Base-by-base conservation (phyloP, 768 basidiomycete species). In the Candolleomyces eurysporus region DNA sequence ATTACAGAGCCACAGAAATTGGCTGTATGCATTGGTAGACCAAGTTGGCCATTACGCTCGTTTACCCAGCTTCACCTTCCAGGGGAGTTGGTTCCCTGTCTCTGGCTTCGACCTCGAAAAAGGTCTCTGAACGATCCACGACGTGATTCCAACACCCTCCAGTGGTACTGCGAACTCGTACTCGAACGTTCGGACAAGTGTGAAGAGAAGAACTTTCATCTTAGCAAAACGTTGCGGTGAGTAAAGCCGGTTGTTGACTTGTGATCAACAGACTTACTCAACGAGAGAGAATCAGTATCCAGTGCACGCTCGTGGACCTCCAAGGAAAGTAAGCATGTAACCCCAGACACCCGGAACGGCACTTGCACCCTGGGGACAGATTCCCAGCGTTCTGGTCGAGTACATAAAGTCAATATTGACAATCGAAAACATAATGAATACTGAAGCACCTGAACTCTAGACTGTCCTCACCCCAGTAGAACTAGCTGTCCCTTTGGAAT, bases 361-460 rank as follows among this genome's bases (percentile, higher is more conserved):
- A 3, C 67, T 65, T 4, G 74, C 78, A 4, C 73, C 74, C 11
- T 80, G 77, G 86, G 83, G n/a, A 78, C 31, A 5, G 75, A 64
- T 14, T 67, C 26, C 88, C 89, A 90, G 0, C 88, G 79, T 63
- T 89, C 87, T 0, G 88, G 88, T 62, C 87, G 89, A 63, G 7
- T 13, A 31, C 39, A 17, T 52, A 30, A 4, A 13, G 19, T 61
- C 39, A 10, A 21, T 57, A 26, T 26, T 26, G 26, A 26, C 26
- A 26, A 26, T 45, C 11, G 36, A 19, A 4, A 31, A 26, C 26
- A 26, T 26, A 26, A 26, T 26, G 4, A 4, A 26, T 26, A 26
- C 26, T 16, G 7, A 52, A 67, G 5, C 52, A 85, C 87, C 70
- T 82, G 79, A 89, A 90, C 48, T 84, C 80, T 26, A 60, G 58